A percentile compares a stretch with the other conserved stretches of the same genome.
Evolutionary conservation across 257 asterid species (phyloP).

Genomic region (Solanum appendiculatum): DNA sequence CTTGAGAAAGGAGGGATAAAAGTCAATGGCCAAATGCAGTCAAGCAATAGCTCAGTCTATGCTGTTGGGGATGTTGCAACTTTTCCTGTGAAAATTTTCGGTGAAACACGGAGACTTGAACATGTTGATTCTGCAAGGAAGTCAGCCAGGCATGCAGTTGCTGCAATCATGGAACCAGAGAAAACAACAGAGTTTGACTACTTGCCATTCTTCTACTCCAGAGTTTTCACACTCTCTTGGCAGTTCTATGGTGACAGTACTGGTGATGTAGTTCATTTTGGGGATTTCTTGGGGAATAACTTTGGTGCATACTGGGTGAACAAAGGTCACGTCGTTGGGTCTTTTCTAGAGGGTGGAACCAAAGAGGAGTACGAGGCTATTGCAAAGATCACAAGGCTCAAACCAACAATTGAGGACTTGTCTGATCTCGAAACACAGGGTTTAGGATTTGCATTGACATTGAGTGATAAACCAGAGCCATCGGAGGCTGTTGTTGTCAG

Average conservation of each 20-base stretch:
- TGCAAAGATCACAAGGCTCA: conserved; percentile 48
- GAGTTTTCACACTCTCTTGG: conserved; percentile 78
- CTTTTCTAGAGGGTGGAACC: conserved; percentile 89
- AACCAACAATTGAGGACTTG: conserved; percentile 45
- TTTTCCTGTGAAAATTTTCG: conserved; percentile 58
- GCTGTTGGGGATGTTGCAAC: conserved; percentile 89
- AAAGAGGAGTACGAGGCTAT: conserved; percentile 70
- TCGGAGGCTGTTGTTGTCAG: conserved; percentile 7
- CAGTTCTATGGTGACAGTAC: conserved; percentile 75
- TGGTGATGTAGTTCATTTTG: conserved; percentile 69
- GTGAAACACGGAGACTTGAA: conserved; percentile 79
- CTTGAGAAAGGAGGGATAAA: conserved; percentile 89
- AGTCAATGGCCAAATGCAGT: conserved; percentile 69
- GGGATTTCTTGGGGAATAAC: conserved; percentile 37
- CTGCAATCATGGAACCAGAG: conserved; percentile 58
- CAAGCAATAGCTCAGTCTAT: conserved; percentile 67
- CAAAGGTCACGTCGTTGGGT: conserved; percentile 59
- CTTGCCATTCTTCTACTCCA: conserved; percentile 81
- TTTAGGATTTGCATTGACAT: conserved; percentile 41
- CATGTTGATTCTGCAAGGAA: conserved; percentile 80
- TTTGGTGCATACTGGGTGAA: conserved; percentile 82
- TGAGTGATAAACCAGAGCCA: conserved; percentile 16
- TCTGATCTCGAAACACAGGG: conserved; percentile 58
- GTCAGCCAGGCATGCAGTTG: conserved; percentile 71
- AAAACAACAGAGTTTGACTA: conserved; percentile 52